Evolutionary conservation across 306 rosid genomes (phyloP).

Genomic region (Cucurbita pepo): DNA sequence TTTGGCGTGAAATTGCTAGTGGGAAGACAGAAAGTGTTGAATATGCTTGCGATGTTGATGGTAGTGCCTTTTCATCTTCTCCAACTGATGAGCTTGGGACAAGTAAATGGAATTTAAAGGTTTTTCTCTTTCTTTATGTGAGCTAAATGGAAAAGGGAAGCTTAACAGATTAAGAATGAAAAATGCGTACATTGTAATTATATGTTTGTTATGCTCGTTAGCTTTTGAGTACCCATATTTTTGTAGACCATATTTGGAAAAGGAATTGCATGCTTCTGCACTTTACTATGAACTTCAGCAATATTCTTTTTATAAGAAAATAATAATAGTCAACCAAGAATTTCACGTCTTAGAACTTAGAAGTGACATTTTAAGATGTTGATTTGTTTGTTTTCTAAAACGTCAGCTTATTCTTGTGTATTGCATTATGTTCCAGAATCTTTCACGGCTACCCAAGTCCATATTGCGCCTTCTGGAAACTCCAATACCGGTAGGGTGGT

Average conservation of each 20-base stretch:
- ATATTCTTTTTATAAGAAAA: not conserved
- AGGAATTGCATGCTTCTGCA: not conserved
- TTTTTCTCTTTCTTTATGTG: slow-evolving; percentile 8
- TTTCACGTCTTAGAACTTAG: not conserved
- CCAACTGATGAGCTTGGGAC: slow-evolving; percentile 71
- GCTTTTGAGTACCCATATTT: not conserved
- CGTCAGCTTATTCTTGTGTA: not conserved
- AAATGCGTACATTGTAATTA: not conserved
- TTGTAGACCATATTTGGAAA: not conserved
- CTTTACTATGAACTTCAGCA: not conserved
- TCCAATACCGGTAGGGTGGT: slow-evolving; percentile 9
- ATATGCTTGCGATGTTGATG: slow-evolving; percentile 99
- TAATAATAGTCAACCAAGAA: not conserved
- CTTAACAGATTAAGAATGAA: not conserved
- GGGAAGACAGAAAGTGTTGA: slow-evolving; percentile 92
- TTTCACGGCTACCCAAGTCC: slow-evolving; percentile 4
- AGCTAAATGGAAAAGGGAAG: not conserved
- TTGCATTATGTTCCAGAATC: not conserved
- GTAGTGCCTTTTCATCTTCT: slow-evolving; percentile 95
- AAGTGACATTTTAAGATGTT: not conserved
- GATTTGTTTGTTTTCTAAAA: not conserved
- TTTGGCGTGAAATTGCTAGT: slow-evolving; percentile 90
- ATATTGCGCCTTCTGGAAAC: slow-evolving; percentile 4
- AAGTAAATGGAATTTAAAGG: slow-evolving; percentile 98
- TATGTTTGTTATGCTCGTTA: not conserved